phyloP scores from a whole-genome alignment of 2,329 filamentous ascomycete genomes.

The Chrysoporthe austroafricana region DNA sequence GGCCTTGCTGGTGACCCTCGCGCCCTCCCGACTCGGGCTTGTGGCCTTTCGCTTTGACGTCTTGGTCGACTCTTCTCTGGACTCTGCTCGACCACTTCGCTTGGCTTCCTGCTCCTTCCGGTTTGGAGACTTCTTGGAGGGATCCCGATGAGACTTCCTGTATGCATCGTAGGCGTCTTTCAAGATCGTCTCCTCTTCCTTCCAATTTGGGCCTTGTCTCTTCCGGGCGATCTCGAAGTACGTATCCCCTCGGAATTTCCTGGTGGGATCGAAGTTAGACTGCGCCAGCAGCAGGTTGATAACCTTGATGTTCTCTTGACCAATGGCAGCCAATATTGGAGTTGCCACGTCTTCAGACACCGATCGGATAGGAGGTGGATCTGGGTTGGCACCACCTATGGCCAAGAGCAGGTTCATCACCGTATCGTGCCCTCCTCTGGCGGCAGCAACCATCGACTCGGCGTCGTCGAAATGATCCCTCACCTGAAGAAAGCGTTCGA shows the following conservation, averaged over 20 bases:
- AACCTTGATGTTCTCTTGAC: slow-evolving; percentile 83
- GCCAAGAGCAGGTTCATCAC: slow-evolving; percentile 79
- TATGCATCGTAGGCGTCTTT: slow-evolving; percentile 75
- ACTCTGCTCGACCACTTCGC: slow-evolving; percentile 48
- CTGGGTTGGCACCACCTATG: slow-evolving; percentile 66
- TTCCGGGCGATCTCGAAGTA: slow-evolving; percentile 88
- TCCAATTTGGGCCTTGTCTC: slow-evolving; percentile 84
- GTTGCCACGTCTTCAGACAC: slow-evolving; percentile 73
- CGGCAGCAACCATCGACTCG: slow-evolving; percentile 86
- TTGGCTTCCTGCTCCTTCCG: slow-evolving; percentile 48
- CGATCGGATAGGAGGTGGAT: slow-evolving; percentile 68
- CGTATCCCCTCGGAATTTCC: slow-evolving; percentile 73
- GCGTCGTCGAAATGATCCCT: slow-evolving; percentile 71
- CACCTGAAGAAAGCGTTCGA: slow-evolving; percentile 64
- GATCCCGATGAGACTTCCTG: slow-evolving; percentile 55
- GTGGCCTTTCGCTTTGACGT: slow-evolving; percentile 51
- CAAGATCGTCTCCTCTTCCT: slow-evolving; percentile 81
- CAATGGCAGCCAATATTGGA: slow-evolving; percentile 92
- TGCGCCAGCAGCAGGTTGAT: slow-evolving; percentile 80
- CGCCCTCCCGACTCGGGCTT: slow-evolving; percentile 54
- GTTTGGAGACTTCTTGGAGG: slow-evolving; percentile 55
- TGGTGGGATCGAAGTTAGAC: slow-evolving; percentile 79
- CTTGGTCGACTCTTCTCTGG: slow-evolving; percentile 47
- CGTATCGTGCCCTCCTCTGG: slow-evolving; percentile 87
- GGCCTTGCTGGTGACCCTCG: slow-evolving; percentile 44